Base-by-base conservation (phyloP, 139 green algal species). In the Ostreobium quekettii region DNA sequence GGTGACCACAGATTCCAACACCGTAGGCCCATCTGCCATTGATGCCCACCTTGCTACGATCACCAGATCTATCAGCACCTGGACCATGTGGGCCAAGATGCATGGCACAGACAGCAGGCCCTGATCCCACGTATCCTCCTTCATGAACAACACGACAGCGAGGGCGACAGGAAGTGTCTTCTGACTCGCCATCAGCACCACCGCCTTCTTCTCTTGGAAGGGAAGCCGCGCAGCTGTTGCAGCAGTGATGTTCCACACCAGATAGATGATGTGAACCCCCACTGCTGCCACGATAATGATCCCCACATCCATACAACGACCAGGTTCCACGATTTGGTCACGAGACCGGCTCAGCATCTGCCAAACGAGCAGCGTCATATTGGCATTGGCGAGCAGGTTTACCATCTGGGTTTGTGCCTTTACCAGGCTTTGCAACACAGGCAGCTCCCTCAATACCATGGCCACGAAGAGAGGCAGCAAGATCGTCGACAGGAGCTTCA, bases 401-500 rank as follows among this genome's bases (percentile, higher is more conserved):
- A 87, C 36, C 1, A 47, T 3, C 1, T 60, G 42, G 58, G 75
- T 82, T 56, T 81, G 78, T 8, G 64, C 53, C 3, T 58, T 71
- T 3, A 76, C 73, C 26, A 78, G 80, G 1, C 3, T n/a, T 39
- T 65, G 47, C n/a, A 80, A 38, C 7, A 38, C 4, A 30, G 70
- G 60, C 0, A 69, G 28, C 58, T 90, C 83, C 2, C 80, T 66
- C 37, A 85, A 19, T 1, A 31, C 70, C 64, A 90, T 93, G 47
- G 82, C 87, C 3, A 85, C 60, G 0, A 83, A 1, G 3, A 89
- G 66, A 0, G 87, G 87, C 57, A 86, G 67, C n/a, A 93, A 67
- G 26, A 93, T 88, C 0, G 86, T 86, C 19, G 91, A 47, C 1
- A 84, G 26, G 2, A 96, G 82, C 72, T 93, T 92, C 29, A 89